Conservation (phyloP, 2,329 filamentous ascomycete genomes). For the Hypoxylon sp. region DNA sequence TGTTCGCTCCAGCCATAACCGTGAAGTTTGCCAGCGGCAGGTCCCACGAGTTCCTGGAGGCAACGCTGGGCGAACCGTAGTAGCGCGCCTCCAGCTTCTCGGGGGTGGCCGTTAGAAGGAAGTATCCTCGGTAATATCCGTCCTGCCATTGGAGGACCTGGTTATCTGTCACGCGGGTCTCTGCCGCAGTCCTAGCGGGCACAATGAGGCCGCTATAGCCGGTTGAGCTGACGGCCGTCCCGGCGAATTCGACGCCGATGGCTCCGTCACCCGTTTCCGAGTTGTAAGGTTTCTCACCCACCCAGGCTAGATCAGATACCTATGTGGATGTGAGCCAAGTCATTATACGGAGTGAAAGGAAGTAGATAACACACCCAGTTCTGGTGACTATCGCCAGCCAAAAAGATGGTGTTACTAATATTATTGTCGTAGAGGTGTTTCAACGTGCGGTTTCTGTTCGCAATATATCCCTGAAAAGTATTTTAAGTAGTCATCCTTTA, state of each 20-base stretch:
- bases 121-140: constrained; percentile 80
- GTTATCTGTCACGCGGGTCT: constrained; percentile 65
- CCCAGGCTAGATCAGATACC: constrained; percentile 68
- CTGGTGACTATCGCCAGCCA: constrained; percentile 77
- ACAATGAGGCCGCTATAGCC: constrained; percentile 70
- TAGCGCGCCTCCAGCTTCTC: constrained; percentile 72
- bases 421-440: constrained; percentile 74
- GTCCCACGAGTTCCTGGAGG: constrained; percentile 72
- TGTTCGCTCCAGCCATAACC: constrained; percentile 72
- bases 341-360: not conserved
- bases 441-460: constrained; percentile 79
- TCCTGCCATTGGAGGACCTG: constrained; percentile 79
- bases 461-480: constrained; percentile 73
- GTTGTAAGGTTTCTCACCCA: constrained; percentile 67
- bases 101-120: constrained; percentile 70
- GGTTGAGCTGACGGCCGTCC: constrained; percentile 74
- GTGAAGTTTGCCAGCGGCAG: constrained; percentile 78
- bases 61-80: constrained; percentile 71
- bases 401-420: constrained; percentile 79
- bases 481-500: constrained; percentile 8
- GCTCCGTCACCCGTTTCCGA: constrained; percentile 65
- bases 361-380: constrained; percentile 66
- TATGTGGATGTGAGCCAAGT: constrained; percentile 36
- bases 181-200: constrained; percentile 62
- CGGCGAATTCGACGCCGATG: constrained; percentile 75